Base-by-base conservation (phyloP, 2,329 filamentous ascomycete genomes). In the Clonostachys rhizophaga region DNA sequence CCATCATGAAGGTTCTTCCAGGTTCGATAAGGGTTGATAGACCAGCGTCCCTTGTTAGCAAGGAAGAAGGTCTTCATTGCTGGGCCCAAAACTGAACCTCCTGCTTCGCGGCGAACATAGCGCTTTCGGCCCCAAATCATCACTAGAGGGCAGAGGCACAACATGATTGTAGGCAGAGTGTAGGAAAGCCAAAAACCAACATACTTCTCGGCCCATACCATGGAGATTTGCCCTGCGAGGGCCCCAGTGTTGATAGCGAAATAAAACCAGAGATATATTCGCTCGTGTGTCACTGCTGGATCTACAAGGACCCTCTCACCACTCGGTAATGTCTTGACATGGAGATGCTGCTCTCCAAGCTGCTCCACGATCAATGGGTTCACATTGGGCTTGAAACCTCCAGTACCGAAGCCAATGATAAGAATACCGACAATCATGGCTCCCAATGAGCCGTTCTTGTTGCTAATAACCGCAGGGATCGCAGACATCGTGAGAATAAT, bases 121-220 rank as follows among this genome's bases (percentile, higher is more conserved):
- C 65, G 64, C 37, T 73, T 73, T 40, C 80, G 79, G 44, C 77
- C 76, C 62, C 77, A 78, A 43, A 77, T 58, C 57, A 90, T 72
- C 14, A 89, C 75, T 2, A 78, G 34, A 0, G 86, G 86, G 55
- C 81, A 86, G 39, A 81, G 46, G 49, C 74, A 72, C 59, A 88
- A 82, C 60, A 89, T 68, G 51, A 79, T 59, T 1, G 85, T 89
- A 3, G 87, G 87, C 2, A 91, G 72, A 5, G 83, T 67, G 63
- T 73, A 91, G 0, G 85, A 76, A 16, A 89, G 75, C 78, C 81
- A 91, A 67, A 88, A 90, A 9, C 87, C 87, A 39, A 89, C 75
- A 49, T 88, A 86, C 55, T 86, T 81, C 65, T 89, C 86, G 1
- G 81, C 81, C 57, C 88, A 90, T 4, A 82, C 82, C 81, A 86